Percentiles rank a stretch among this genome's conserved stretches.
Evolutionary conservation across 2,329 filamentous ascomycete genomes (phyloP).

Genomic region (Nannizziopsis arthrosporioides): DNA sequence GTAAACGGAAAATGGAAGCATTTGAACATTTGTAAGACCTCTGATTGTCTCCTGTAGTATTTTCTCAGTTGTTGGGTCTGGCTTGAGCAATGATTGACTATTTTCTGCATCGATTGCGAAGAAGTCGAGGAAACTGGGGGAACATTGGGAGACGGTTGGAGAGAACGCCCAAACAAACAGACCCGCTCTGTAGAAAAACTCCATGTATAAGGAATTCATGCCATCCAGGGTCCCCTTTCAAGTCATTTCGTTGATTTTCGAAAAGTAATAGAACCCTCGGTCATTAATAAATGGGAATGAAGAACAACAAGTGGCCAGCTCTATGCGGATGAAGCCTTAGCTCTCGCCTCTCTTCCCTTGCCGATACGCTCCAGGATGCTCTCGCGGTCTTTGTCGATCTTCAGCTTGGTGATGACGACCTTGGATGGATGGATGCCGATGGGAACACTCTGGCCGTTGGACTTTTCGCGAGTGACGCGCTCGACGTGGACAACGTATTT

Average conservation of each 20-base stretch:
- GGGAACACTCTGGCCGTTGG: constrained; percentile 88
- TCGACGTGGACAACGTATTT: constrained; percentile 98
- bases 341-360: constrained; percentile 36
- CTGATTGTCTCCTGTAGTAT: constrained; percentile 7
- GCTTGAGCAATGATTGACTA: constrained; percentile 8
- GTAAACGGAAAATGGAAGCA: neutral
- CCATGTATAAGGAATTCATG: constrained; percentile 7
- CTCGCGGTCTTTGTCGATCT: constrained; percentile 56
- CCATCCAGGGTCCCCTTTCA: constrained; percentile 9
- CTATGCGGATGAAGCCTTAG: constrained; percentile 10
- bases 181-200: constrained; percentile 7
- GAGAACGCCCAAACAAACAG: constrained; percentile 8
- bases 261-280: constrained; percentile 5
- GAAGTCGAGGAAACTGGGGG: neutral
- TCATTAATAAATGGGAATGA: constrained; percentile 7
- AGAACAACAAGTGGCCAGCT: neutral
- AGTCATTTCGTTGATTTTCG: constrained; percentile 8
- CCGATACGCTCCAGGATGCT: constrained; percentile 37
- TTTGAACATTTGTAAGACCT: neutral
- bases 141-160: constrained; percentile 2
- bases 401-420: constrained; percentile 96
- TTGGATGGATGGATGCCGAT: constrained; percentile 93
- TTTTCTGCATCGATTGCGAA: constrained; percentile 9
- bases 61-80: constrained; percentile 7
- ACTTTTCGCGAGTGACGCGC: constrained; percentile 94